Evolutionary conservation across 345 rosid genomes (phyloP), one percentile per base, ranked within the genome.

Genomic region (Eucalyptus polyanthemos): DNA sequence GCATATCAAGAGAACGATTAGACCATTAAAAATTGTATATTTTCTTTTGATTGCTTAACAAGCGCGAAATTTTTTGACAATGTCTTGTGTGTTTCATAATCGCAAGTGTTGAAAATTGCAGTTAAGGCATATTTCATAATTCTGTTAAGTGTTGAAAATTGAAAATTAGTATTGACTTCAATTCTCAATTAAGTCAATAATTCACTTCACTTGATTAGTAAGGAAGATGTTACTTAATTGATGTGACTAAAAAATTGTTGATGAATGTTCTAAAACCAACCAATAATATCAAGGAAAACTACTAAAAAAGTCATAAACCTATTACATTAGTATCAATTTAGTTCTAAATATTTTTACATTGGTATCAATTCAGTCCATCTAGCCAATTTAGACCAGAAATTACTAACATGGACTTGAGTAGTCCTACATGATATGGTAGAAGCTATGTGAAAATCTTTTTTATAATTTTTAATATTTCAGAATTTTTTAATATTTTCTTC

Each of bases 361-460:
- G 34, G 3, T 50, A 50, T 2, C 0, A 50, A 50, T 5, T 14
- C 3, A 50, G 0, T 50, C 1, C 1, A 50, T 50, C 3, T 1
- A 0, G 1, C 3, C 6, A 50, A 50, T 50, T 50, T 50, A 50
- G 17, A 50, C 17, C 0, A 0, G 0, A 50, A 50, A 0, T 50
- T 50, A 0, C 53, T 50, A 0, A 50, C 53, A 50, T 14, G 7
- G 17, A 50, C 53, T 50, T 0, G 0, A 0, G 7, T 50, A 50
- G 3, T 50, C 53, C 17, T 50, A 50, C 2, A 1, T 49, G 50
- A 2, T 49, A 4, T 0, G 40, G 6, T 49, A 1, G 1, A 0
- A 49, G 1, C 2, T 49, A 0, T 1, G 0, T 5, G 50, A 49
- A 49, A 49, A 49, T 49, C 15, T 13, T 49, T 49, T 49, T 49